phyloP scores from a whole-genome alignment of 176 grass and related monocot genomes.

The Elaeis guineensis region DNA sequence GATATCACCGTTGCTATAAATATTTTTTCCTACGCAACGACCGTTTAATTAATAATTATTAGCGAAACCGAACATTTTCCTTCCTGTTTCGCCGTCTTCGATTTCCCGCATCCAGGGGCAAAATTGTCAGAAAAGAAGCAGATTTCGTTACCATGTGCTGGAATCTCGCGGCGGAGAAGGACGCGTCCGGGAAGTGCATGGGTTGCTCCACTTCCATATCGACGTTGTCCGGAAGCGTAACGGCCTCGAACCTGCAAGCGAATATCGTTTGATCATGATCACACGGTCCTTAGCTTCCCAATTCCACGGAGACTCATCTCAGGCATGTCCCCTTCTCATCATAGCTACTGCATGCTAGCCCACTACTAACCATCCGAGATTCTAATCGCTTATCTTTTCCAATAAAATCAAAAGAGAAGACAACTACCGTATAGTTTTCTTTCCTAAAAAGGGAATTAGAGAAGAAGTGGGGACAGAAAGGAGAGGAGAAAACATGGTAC shows the following conservation, averaged over 20 bases:
- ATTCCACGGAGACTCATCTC: no score
- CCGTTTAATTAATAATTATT: no score
- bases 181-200: constrained; percentile 32
- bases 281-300: not conserved
- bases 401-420: no score
- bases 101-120: not conserved
- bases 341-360: no score
- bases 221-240: constrained; percentile 56
- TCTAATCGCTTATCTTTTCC: no score
- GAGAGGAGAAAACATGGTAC: constrained; percentile 27
- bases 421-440: no score
- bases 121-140: constrained; percentile 7
- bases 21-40: no score
- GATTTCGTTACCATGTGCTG: constrained; percentile 35
- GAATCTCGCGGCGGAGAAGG: constrained; percentile 34
- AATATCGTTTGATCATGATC: constrained; percentile 21
- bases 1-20: no score
- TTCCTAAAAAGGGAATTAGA: not conserved
- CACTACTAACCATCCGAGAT: no score
- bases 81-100: no score
- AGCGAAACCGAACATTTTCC: no score
- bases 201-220: constrained; percentile 60
- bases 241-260: constrained; percentile 67
- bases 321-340: no score
- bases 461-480: constrained; percentile 2